Evolutionary conservation across 805 yeast genomes (phyloP), one percentile per base, ranked within the genome.

Genomic region (Yamadazyma insecticola): DNA sequence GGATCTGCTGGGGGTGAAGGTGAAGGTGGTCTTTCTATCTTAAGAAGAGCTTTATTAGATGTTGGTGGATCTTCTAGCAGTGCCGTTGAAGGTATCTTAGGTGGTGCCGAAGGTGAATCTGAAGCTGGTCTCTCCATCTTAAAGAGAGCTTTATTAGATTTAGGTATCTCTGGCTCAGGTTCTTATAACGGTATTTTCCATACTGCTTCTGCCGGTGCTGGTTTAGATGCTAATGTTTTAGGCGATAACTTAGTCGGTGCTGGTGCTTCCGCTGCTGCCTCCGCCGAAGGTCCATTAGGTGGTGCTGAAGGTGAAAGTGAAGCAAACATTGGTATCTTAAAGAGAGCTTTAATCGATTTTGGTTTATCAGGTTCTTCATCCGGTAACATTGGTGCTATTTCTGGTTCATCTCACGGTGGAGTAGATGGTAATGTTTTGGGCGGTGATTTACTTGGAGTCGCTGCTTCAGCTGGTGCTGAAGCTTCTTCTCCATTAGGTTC

Each of bases 211-310:
- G 39, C 29, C 16, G 30, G 30, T 22, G 33, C 39, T 24, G 44
- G 36, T 14, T 39, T 33, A 15, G 41, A 19, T 11, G 45, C 22
- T 26, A 35, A 29, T 15, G 24, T 45, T 24, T 20, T 20, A 8
- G 45, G 46, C 30, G 40, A 36, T 32, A 36, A 44, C 32, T 11
- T 40, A 19, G 41, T 22, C 22, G 48, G 35, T 20, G 39, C 32
- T 17, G 33, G 35, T 16, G 45, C 36, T 18, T 26, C 30, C 14
- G 32, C 29, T 29, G 50, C 41, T 22, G 41, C 34, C 17, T 32
- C 37, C n/a, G 47, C 40, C 19, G 32, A 11, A 18, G 44, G 37
- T 13, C 32, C 22, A 8, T 19, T 20, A 8, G 29, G 28, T 28
- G 37, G 33, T 26, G 30, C 28, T 26, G 41, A 26, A 13, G 32